These are phyloP conservation scores for Asterochloris sp. DNA, from an alignment of 139 green algal genomes.

Conservation along the genomic window DNA sequence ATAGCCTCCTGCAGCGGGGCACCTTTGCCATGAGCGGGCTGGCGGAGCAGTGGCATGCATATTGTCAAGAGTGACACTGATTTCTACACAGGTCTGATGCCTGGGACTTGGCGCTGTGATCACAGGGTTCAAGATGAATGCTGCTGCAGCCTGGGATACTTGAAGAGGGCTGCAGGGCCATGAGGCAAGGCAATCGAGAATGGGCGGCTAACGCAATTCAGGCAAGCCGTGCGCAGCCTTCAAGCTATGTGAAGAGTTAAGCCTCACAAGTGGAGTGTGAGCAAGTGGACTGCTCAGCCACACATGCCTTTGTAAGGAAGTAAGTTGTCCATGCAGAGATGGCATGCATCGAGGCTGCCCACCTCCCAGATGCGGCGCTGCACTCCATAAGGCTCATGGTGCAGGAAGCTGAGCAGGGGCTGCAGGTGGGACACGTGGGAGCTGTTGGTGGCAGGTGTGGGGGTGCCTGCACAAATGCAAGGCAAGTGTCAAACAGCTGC, in stretches of 20 bases:
- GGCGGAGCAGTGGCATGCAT: background rate
- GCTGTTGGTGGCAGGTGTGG: conserved; percentile 28
- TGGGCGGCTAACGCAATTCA: no score
- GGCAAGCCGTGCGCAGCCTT: no score
- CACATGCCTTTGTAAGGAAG: background rate
- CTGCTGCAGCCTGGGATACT: no score
- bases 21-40: background rate
- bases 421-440: conserved; percentile 58
- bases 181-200: no score
- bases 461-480: conserved; percentile 58
- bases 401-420: conserved; percentile 91
- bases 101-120: no score
- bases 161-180: no score
- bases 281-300: background rate
- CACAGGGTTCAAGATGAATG: no score
- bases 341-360: background rate
- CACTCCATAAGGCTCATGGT: conserved; percentile 62
- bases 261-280: no score
- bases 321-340: background rate
- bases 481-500: no score
- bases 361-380: conserved; percentile 41
- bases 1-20: conserved; percentile 30
- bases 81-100: no score
- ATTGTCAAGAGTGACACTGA: background rate
- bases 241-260: no score